Percentiles rank a stretch among this genome's conserved stretches.
Conservation (phyloP, 306 rosid genomes). For the Prunus fruticosa region DNA sequence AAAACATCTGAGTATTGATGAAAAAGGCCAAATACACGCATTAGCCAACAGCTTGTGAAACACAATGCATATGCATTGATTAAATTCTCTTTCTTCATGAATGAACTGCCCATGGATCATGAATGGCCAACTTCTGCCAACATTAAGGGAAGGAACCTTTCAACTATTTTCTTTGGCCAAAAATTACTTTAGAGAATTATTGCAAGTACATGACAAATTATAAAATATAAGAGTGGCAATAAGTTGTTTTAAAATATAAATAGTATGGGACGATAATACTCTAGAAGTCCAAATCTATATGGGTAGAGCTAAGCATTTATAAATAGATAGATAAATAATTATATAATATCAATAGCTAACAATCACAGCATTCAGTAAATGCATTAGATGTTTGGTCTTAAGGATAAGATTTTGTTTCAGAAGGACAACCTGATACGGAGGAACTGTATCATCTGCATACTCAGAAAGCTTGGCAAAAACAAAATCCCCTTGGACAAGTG, state of each 20-base stretch:
- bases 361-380: not conserved
- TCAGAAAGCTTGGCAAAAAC: conserved; percentile 59
- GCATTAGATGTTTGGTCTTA: not conserved
- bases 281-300: not conserved
- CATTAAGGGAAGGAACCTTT: not conserved
- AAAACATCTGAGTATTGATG: not conserved
- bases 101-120: conserved; percentile 2
- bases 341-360: not conserved
- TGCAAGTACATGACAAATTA: not conserved
- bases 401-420: not conserved
- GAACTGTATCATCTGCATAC: conserved; percentile 12
- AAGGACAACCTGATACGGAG: conserved; percentile 55
- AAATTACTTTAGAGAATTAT: not conserved
- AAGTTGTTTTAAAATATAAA: not conserved
- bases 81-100: not conserved
- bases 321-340: not conserved
- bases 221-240: not conserved
- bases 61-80: not conserved
- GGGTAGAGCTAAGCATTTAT: not conserved
- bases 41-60: not conserved
- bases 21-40: not conserved
- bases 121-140: not conserved
- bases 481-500: conserved; percentile 79
- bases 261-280: not conserved
- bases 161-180: not conserved